Base-by-base conservation (phyloP, 495 filamentous ascomycete species). In the Hypoxylon lienhwacheense region DNA sequence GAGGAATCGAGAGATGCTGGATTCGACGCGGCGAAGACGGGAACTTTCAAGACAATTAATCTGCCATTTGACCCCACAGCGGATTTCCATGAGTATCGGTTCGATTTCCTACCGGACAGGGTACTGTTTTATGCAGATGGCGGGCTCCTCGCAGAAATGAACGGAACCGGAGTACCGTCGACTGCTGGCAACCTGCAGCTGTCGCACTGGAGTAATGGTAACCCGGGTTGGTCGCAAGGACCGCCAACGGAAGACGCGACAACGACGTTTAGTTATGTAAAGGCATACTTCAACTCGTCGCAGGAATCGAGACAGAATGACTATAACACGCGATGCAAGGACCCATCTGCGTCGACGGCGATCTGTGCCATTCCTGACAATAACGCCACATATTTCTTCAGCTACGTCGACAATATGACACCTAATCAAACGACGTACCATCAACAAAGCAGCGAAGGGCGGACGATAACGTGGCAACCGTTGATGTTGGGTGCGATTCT, bases 121-220 rank as follows among this genome's bases (percentile, higher is more conserved):
- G 82, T 90, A 8, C 63, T 73, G 20, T 88, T 86, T 68, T 90
- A 84, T 60, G 83, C 80, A 7, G 86, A 90, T 63, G 76, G 77
- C 20, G 29, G 57, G 11, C 65, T 76, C 34, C 73, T 88, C 1
- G 62, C 73, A 4, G 71, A 74, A 34, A 85, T 88, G 76, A 70
- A 66, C 5, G 73, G 75, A 8, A 68, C 71, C 0, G 75, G 77
- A 3, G 73, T 86, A 19, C 87, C 87, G 0, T 68, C 64, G 1
- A 62, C 67, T 0, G 61, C 82, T 2, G 87, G 87, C 1, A 80
- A 85, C 64, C 48, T 91, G 24, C 77, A 86, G 20, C 65, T 91
- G 24, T 84, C 81, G 47, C 86, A 91, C 61, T 91, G 87, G 88
- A 86, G 83, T 59, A 91, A 90, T 55, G 88, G 88, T 15, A 81